Conservation (phyloP, 768 basidiomycete genomes). For the Lactarius vividus region DNA sequence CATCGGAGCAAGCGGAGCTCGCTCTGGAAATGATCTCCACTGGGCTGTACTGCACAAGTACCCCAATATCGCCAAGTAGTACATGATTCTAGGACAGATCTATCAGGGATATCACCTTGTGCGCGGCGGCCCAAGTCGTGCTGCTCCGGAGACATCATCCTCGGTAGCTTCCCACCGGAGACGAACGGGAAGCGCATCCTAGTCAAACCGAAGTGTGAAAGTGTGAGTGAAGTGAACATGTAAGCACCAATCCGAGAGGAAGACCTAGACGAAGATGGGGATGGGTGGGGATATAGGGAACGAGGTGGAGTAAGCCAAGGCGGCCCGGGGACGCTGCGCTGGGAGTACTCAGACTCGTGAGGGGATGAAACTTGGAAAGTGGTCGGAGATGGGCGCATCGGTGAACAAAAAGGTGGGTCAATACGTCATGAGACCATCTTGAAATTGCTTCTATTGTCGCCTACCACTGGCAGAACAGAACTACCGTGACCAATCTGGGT, state of each 20-base stretch:
- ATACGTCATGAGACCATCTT: background rate
- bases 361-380: no score
- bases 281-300: background rate
- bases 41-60: conserved; percentile 76
- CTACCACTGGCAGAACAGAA: background rate
- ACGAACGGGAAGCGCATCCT: conserved; percentile 67
- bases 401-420: no score
- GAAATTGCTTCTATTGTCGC: background rate
- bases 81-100: conserved; percentile 97
- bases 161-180: conserved; percentile 32
- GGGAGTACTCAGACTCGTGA: background rate
- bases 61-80: conserved; percentile 86
- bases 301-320: background rate
- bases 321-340: background rate
- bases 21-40: conserved; percentile 72
- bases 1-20: conserved; percentile 73
- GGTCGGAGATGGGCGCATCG: no score
- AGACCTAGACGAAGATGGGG: background rate
- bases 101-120: conserved; percentile 62
- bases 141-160: conserved; percentile 79
- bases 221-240: conserved; percentile 91
- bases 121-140: conserved; percentile 73
- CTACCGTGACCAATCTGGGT: background rate
- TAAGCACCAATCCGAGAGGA: conserved; percentile 34
- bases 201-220: conserved; percentile 82